These are phyloP conservation scores for Beauveria scarabaeidicola DNA, from an alignment of 2,329 filamentous ascomycete species.

Conservation along the genomic window DNA sequence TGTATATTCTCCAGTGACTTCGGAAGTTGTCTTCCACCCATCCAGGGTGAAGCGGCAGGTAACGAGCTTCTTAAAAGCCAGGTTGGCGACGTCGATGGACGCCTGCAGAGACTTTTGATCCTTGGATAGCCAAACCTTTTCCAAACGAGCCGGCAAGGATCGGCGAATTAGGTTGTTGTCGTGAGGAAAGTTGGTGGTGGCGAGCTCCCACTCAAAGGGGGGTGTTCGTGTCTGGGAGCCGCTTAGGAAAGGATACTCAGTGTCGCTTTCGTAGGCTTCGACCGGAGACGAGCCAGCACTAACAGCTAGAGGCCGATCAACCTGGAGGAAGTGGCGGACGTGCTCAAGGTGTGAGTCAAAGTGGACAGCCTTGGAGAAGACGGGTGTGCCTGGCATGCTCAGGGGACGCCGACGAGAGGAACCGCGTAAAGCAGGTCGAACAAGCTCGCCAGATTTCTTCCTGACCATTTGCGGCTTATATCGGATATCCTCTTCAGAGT, in stretches of 20 bases:
- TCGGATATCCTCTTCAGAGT: constrained; percentile 50
- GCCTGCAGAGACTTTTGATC: constrained; percentile 85
- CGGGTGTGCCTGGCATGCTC: constrained; percentile 95
- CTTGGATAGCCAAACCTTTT: constrained; percentile 75
- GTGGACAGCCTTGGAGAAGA: constrained; percentile 94
- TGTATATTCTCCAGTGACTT: constrained; percentile 82
- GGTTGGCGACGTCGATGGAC: constrained; percentile 74
- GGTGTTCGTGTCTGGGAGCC: constrained; percentile 38
- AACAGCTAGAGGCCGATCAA: constrained; percentile 90
- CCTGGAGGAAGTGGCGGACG: constrained; percentile 88
- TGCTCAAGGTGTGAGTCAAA: constrained; percentile 96
- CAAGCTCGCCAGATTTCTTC: constrained; percentile 96
- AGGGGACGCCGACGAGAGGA: constrained; percentile 75
- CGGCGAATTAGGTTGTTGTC: constrained; percentile 49
- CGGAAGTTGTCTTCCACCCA: constrained; percentile 97
- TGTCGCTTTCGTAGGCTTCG: constrained; percentile 78
- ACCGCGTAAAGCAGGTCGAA: constrained; percentile 80
- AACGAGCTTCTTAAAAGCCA: constrained; percentile 82
- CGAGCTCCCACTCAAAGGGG: constrained; percentile 79
- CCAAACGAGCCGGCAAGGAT: constrained; percentile 64
- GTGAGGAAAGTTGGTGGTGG: constrained; percentile 71
- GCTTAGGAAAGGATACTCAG: constrained; percentile 74
- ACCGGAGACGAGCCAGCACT: constrained; percentile 89
- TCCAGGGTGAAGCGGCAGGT: constrained; percentile 93
- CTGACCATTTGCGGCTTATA: constrained; percentile 86